phyloP scores from a whole-genome alignment of 805 yeast genomes.

The Ogataea corticis region DNA sequence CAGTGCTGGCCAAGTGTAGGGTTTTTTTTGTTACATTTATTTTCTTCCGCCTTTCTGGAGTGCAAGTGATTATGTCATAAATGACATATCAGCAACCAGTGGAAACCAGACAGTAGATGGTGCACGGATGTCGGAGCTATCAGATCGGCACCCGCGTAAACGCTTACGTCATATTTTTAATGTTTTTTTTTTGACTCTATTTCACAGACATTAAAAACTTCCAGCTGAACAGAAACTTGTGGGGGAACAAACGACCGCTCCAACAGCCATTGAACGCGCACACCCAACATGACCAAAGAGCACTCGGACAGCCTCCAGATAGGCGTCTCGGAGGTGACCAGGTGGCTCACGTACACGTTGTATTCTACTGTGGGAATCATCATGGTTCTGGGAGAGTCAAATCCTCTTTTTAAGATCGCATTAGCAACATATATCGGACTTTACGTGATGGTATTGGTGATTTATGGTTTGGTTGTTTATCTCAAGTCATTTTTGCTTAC shows the following conservation, averaged over 20 bases:
- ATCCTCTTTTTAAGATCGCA: constrained; percentile 30
- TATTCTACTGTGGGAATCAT: constrained; percentile 12
- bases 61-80: too few relatives aligned
- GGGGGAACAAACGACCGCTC: neutral
- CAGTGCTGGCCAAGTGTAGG: too few relatives aligned
- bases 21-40: neutral
- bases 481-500: constrained; percentile 18
- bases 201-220: too few relatives aligned
- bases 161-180: neutral
- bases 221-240: neutral
- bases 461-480: constrained; percentile 27
- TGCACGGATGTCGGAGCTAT: too few relatives aligned
- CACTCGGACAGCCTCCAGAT: neutral
- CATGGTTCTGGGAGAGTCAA: constrained; percentile 23
- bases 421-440: constrained; percentile 32
- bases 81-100: too few relatives aligned
- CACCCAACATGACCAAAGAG: neutral
- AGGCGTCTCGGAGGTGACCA: constrained; percentile 12
- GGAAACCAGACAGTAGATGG: too few relatives aligned
- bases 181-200: too few relatives aligned
- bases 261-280: neutral
- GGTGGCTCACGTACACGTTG: constrained; percentile 15
- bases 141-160: neutral
- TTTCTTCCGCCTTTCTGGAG: neutral
- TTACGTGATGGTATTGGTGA: constrained; percentile 15